Conservation (phyloP, 441 rosid genomes). For the Francoa sonchifolia region DNA sequence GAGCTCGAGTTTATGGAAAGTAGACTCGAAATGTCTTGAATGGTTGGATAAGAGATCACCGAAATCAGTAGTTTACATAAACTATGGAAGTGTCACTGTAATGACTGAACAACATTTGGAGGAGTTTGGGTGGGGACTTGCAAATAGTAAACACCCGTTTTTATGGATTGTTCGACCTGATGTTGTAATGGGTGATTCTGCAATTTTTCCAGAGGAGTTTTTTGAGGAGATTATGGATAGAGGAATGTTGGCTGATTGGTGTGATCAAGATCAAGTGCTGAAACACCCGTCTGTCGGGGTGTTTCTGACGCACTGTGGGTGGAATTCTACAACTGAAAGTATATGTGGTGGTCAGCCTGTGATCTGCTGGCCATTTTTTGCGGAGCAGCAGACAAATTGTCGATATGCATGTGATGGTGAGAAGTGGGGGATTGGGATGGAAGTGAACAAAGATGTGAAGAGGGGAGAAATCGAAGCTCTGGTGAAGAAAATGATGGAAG, state of each 20-base stretch:
- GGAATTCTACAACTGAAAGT: no score
- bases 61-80: constrained; percentile 16
- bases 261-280: background rate
- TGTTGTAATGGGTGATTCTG: background rate
- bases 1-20: constrained; percentile 14
- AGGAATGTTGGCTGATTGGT: background rate
- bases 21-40: constrained; percentile 12
- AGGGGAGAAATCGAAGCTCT: background rate
- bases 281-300: background rate
- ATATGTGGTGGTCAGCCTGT: background rate
- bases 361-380: no score
- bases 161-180: background rate
- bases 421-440: no score
- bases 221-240: background rate
- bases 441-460: no score
- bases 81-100: constrained; percentile 2
- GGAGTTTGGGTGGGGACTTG: background rate
- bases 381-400: no score
- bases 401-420: no score
- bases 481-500: background rate
- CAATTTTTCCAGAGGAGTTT: background rate
- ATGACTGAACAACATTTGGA: background rate
- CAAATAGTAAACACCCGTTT: background rate
- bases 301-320: background rate
- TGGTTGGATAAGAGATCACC: constrained; percentile 13